phyloP scores from a whole-genome alignment of 2,329 filamentous ascomycete genomes.

The Dendrostoma leiphaemia region DNA sequence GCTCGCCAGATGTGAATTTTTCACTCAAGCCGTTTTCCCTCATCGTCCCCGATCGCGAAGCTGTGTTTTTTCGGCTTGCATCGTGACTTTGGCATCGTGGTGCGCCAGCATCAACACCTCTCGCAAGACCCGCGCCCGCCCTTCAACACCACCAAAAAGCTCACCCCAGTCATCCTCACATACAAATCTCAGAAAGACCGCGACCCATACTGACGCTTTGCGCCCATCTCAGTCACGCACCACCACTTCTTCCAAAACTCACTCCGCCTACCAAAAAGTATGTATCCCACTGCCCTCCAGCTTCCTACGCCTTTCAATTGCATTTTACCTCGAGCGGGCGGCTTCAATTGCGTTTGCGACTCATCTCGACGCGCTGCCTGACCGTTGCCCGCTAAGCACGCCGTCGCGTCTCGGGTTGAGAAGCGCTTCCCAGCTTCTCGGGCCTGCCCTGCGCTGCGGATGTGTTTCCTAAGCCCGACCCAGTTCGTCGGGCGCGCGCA shows the following conservation, averaged over 20 bases:
- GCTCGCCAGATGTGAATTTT: not conserved
- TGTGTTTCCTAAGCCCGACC: slow-evolving; percentile 4
- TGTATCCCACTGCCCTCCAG: slow-evolving; percentile 26
- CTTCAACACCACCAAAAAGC: slow-evolving; percentile 18
- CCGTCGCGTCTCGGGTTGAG: slow-evolving; percentile 4
- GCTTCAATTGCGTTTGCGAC: slow-evolving; percentile 41
- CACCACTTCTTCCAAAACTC: slow-evolving; percentile 17
- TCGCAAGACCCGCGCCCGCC: slow-evolving; percentile 19
- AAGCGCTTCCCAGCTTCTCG: slow-evolving; percentile 5
- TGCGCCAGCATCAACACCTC: slow-evolving; percentile 17
- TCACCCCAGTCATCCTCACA: not conserved
- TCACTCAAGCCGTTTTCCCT: slow-evolving; percentile 5
- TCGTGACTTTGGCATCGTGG: slow-evolving; percentile 9
- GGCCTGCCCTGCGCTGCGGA: slow-evolving; percentile 1
- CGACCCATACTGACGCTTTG: slow-evolving; percentile 13
- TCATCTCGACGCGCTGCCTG: not conserved
- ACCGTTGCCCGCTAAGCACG: slow-evolving; percentile 1
- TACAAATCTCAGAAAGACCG: not conserved
- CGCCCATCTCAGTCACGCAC: slow-evolving; percentile 27
- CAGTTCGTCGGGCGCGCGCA: not conserved
- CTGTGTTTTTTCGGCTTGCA: slow-evolving; percentile 3
- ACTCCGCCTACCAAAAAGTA: slow-evolving; percentile 32
- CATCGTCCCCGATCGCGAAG: slow-evolving; percentile 5
- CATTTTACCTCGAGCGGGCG: slow-evolving; percentile 29
- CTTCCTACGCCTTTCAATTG: slow-evolving; percentile 35